phyloP scores from a whole-genome alignment of 805 yeast species.

The Starmerella apicola region DNA sequence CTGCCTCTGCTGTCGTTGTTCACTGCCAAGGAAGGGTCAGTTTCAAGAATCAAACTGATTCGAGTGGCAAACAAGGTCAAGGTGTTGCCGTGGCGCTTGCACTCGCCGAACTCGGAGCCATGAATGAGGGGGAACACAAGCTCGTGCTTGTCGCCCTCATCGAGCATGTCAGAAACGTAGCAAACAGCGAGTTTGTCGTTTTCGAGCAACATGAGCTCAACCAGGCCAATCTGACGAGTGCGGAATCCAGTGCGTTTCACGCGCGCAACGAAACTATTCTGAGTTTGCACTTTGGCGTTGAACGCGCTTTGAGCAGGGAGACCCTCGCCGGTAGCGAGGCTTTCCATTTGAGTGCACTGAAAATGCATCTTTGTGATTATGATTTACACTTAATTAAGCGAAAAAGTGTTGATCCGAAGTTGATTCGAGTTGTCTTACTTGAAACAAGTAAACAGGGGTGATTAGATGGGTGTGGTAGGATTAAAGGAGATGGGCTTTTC shows the following conservation, averaged over 20 bases:
- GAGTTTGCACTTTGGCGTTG: constrained; percentile 1
- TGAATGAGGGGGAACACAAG: constrained; percentile 14
- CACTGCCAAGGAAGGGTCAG: constrained; percentile 1
- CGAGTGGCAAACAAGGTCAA: constrained; percentile 13
- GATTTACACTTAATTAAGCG: neutral
- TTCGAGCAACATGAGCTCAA: constrained; percentile 12
- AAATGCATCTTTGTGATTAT: constrained; percentile 12
- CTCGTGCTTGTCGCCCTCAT: neutral
- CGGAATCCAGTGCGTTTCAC: constrained; percentile 14
- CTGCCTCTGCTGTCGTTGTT: constrained; percentile 3
- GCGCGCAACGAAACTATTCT: constrained; percentile 11
- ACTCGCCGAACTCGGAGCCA: constrained; percentile 13
- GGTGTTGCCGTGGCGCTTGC: constrained; percentile 17
- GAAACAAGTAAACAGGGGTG: no score
- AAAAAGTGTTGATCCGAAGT: no score
- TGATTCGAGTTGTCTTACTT: no score
- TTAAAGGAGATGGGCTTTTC: no score
- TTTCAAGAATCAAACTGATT: constrained; percentile 10
- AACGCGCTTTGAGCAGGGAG: constrained; percentile 1
- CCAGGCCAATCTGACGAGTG: constrained; percentile 10
- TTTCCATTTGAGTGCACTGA: constrained; percentile 10
- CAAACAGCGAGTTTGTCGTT: constrained; percentile 15
- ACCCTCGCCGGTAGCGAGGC: constrained; percentile 10
- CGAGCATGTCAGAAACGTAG: constrained; percentile 1
- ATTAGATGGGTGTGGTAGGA: no score